Conservation (phyloP, 345 rosid species). For the Citrus trifoliata region DNA sequence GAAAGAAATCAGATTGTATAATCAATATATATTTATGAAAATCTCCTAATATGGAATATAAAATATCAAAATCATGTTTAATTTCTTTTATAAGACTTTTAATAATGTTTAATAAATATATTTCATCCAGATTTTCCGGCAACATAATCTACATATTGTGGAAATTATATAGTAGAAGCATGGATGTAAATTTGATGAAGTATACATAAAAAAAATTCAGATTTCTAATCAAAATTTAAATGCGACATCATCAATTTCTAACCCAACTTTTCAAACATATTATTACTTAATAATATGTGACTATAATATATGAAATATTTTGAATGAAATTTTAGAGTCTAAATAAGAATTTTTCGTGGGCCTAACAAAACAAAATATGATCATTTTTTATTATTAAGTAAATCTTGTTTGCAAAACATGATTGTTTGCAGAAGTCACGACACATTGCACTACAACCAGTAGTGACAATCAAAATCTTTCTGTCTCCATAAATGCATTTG, state of each 20-base stretch:
- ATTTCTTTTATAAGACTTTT: background rate
- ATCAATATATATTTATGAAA: background rate
- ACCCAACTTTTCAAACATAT: too few relatives aligned
- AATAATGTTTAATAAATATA: too few relatives aligned
- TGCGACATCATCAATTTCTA: too few relatives aligned
- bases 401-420: background rate
- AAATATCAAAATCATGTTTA: background rate
- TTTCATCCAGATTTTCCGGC: background rate
- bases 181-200: background rate
- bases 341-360: background rate
- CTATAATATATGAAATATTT: background rate
- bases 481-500: conserved; percentile 7
- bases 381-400: background rate
- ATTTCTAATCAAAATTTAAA: background rate
- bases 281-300: background rate
- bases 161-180: background rate
- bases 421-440: background rate
- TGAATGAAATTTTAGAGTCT: background rate
- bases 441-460: background rate
- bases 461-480: background rate
- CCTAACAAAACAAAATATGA: background rate
- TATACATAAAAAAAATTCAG: background rate
- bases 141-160: background rate
- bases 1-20: background rate
- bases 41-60: background rate